Evolutionary conservation across 1,284 basidiomycete genomes (phyloP), one percentile per base, ranked within the genome.

Genomic region (Marasmius sp.): DNA sequence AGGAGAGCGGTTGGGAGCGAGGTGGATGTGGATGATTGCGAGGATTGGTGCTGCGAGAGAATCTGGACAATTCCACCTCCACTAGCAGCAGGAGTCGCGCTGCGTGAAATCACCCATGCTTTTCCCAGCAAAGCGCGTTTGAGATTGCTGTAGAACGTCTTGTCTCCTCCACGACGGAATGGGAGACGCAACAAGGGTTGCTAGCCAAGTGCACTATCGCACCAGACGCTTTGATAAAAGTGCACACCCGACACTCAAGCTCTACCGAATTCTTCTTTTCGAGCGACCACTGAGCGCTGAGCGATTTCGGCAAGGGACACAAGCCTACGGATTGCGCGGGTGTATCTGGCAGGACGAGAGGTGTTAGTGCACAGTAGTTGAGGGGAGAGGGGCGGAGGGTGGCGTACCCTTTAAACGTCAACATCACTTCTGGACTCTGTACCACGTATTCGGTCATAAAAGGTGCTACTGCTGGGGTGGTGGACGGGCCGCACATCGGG

Each of bases 111-210:
- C 82, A 88, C 89, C 96, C 97, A 99, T 37, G 86, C 86, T 73
- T 91, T 95, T 18, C 84, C 82, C 64, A 87, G 84, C 59, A 98
- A 74, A 37, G 89, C 87, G 16, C 87, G 81, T 74, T 93, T 95
- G 52, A 99, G 79, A 6, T 86, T 81, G 18, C 85, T 79, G 74
- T 99, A 98, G 67, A 95, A 93, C 0, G 85, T 71, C 72, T 92
- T 92, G 70, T 93, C 95, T 0, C 96, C 96, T 6, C 95, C 95
- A 71, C 89, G 92, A 39, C 97, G 83, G 74, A 99, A 98, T 73
- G 92, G 95, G 47, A 99, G 72, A 63, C 90, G 90, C 59, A 92
- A 82, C 69, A 84, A 77, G 67, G 75, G 64, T 16, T 55, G 65
- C 34, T 67, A 65, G 18, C 73, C 70, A 14, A 53, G 75, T 0